phyloP scores from a whole-genome alignment of 352 stramenopile species.

The Pythium dissotocum region DNA sequence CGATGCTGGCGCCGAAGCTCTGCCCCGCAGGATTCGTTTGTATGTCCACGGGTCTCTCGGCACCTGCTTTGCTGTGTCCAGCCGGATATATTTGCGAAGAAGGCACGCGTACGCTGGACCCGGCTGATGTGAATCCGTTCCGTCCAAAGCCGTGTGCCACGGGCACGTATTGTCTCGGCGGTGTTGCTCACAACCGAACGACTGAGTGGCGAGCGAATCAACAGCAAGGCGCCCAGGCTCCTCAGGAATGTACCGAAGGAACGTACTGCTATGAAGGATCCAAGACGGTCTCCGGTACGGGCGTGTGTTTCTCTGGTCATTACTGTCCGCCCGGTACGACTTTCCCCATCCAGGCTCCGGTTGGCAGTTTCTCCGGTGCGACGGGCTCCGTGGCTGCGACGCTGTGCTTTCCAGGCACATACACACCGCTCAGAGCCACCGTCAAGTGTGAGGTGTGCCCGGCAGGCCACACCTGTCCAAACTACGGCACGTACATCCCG shows the following conservation, averaged over 20 bases:
- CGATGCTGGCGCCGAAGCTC: conserved; percentile 61
- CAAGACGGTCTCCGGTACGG: conserved; percentile 73
- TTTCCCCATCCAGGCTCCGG: conserved; percentile 87
- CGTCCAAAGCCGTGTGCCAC: conserved; percentile 87
- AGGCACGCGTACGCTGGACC: conserved; percentile 92
- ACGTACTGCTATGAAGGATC: conserved; percentile 92
- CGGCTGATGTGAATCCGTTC: conserved; percentile 69
- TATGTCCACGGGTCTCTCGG: conserved; percentile 88
- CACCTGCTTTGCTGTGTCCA: conserved; percentile 91
- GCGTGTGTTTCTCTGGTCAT: conserved; percentile 92
- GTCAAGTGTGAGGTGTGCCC: conserved; percentile 92
- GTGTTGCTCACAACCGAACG: conserved; percentile 91
- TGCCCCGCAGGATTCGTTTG: conserved; percentile 97
- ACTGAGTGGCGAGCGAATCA: conserved; percentile 91
- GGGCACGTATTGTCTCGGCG: conserved; percentile 95
- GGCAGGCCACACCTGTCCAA: conserved; percentile 91
- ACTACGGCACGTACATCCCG: conserved; percentile 96
- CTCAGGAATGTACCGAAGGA: conserved; percentile 94
- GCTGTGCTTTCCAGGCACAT: conserved; percentile 97
- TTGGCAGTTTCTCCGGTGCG: conserved; percentile 90
- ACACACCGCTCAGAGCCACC: conserved; percentile 90
- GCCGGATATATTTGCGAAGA: conserved; percentile 93
- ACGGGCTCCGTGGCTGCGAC: conserved; percentile 91
- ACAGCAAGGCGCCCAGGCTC: conserved; percentile 79
- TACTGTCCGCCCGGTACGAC: conserved; percentile 93